A percentile compares a stretch with the other conserved stretches of the same genome.
phyloP scores from a whole-genome alignment of 148 eudicot genomes.

The Camellia sinensis region DNA sequence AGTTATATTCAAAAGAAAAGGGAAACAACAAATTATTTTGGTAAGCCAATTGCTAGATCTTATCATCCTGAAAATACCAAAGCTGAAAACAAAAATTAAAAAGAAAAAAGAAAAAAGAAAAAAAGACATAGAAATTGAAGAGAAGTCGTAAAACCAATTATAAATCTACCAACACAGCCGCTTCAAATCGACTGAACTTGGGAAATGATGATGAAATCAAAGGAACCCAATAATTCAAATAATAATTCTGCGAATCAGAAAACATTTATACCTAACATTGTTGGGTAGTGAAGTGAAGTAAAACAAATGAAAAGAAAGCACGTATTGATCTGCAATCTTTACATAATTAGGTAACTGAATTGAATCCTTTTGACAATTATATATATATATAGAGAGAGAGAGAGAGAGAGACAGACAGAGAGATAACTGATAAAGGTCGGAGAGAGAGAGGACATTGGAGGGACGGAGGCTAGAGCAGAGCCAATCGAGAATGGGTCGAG shows the following conservation, averaged over 20 bases:
- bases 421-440: slow-evolving; percentile 77
- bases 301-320: no score
- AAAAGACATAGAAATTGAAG: not conserved
- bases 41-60: not conserved
- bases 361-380: not conserved
- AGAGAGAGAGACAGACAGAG: slow-evolving; percentile 10
- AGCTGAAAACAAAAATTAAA: not conserved
- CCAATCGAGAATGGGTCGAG: slow-evolving; percentile 89
- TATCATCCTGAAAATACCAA: not conserved
- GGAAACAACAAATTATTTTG: not conserved
- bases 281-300: not conserved
- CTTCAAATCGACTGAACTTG: not conserved
- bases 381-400: not conserved
- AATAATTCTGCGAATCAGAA: not conserved
- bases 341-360: not conserved
- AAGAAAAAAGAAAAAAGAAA: not conserved
- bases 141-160: not conserved
- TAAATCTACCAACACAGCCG: not conserved
- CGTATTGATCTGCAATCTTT: no score
- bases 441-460: slow-evolving; percentile 82
- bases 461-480: slow-evolving; percentile 87
- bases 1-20: not conserved
- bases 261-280: not conserved
- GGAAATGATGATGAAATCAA: not conserved
- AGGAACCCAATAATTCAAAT: not conserved